Evolutionary conservation across 225 moss, liverwort and hornwort species (phyloP).

Genomic region (Pseudisothecium myosuroides): DNA sequence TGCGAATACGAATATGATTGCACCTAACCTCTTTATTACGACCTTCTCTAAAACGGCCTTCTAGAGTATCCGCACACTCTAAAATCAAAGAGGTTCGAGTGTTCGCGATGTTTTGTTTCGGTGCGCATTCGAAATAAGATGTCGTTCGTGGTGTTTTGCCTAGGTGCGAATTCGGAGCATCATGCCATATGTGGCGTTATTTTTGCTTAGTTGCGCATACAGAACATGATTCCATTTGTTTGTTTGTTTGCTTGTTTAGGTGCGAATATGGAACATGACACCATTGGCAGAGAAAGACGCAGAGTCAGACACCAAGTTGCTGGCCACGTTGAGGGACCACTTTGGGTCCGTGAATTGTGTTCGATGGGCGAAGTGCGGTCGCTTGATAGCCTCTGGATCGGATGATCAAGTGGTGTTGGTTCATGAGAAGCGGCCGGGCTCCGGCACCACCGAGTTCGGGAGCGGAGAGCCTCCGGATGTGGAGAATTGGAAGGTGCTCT

Average conservation of each 20-base stretch:
- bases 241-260: slow-evolving; percentile 3
- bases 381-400: slow-evolving; percentile 83
- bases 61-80: neutral
- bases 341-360: slow-evolving; percentile 98
- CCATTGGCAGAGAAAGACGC: slow-evolving; percentile 46
- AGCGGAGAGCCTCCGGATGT: slow-evolving; percentile 96
- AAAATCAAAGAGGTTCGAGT: no score
- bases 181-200: neutral
- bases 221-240: slow-evolving; percentile 45
- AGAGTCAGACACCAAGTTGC: slow-evolving; percentile 57
- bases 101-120: neutral
- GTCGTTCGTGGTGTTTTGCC: neutral
- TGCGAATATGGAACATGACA: slow-evolving; percentile 94
- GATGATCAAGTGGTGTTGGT: slow-evolving; percentile 81
- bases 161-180: slow-evolving; percentile 61
- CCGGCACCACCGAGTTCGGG: slow-evolving; percentile 95
- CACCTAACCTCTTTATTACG: no score
- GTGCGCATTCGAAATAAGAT: neutral
- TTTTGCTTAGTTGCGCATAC: slow-evolving; percentile 21
- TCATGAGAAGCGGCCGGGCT: slow-evolving; percentile 82
- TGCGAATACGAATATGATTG: neutral
- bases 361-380: slow-evolving; percentile 89
- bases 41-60: neutral
- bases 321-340: slow-evolving; percentile 90
- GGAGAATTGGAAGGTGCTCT: slow-evolving; percentile 94